These are phyloP conservation scores for Entonaema liquescens DNA, from an alignment of 495 filamentous ascomycete species.

Conservation along the genomic window DNA sequence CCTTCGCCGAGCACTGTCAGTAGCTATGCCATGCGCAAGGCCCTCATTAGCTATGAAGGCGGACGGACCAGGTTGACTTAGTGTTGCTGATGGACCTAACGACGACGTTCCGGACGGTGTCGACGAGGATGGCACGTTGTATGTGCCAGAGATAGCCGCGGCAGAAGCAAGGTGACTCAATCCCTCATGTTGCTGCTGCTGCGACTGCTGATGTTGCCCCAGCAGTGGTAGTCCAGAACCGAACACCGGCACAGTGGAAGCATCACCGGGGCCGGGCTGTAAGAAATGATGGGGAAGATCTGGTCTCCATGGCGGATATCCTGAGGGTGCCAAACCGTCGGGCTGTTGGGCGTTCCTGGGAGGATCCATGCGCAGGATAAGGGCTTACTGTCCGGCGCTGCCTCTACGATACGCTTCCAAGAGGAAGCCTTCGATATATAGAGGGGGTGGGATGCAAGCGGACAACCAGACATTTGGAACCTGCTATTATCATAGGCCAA, in stretches of 20 bases:
- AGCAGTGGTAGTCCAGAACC: not conserved
- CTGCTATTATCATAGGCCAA: not conserved
- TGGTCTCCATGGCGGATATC: constrained; percentile 21
- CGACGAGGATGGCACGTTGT: constrained; percentile 4
- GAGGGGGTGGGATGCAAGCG: not conserved
- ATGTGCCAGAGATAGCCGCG: constrained; percentile 31
- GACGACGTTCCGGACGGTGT: not conserved
- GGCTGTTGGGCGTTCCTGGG: constrained; percentile 1
- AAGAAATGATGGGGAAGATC: constrained; percentile 35
- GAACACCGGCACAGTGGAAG: not conserved
- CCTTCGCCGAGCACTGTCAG: constrained; percentile 14
- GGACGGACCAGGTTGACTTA: constrained; percentile 17
- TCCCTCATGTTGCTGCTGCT: not conserved
- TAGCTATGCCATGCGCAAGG: not conserved
- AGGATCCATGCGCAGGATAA: constrained; percentile 27
- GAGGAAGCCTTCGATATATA: not conserved
- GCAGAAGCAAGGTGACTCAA: constrained; percentile 32
- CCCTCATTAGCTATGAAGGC: constrained; percentile 29
- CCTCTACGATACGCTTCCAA: not conserved
- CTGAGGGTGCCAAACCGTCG: not conserved
- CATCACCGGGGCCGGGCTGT: not conserved
- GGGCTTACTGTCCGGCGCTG: not conserved
- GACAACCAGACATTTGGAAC: not conserved
- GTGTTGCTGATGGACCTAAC: not conserved
- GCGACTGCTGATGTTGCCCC: not conserved